phyloP scores from a whole-genome alignment of 139 green algal species.

The Edaphochlamys debaryana region DNA sequence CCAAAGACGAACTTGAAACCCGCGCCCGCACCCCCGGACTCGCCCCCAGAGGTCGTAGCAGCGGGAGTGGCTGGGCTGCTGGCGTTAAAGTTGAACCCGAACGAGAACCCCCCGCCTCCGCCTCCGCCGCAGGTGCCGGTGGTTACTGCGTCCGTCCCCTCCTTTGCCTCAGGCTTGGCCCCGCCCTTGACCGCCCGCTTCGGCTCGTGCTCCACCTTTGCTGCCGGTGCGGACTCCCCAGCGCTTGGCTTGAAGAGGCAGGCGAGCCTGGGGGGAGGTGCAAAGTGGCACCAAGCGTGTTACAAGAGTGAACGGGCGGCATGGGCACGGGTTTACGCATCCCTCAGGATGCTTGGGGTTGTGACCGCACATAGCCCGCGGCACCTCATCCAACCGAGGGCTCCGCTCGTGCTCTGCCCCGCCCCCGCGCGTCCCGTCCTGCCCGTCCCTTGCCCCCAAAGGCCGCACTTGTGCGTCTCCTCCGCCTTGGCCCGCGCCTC shows the following conservation, averaged over 20 bases:
- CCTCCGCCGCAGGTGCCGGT: neutral
- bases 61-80: neutral
- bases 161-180: neutral
- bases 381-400: no score
- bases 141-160: no score
- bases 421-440: no score
- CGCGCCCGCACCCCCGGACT: neutral
- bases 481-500: constrained; percentile 1
- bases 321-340: no score
- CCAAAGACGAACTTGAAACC: constrained; percentile 33
- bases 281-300: no score
- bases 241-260: constrained; percentile 5
- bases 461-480: constrained; percentile 6
- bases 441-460: neutral
- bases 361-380: no score
- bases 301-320: no score
- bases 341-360: no score
- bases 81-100: constrained; percentile 15
- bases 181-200: no score
- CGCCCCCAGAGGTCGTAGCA: neutral
- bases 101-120: constrained; percentile 9
- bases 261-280: constrained; percentile 6
- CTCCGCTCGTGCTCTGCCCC: no score
- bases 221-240: neutral
- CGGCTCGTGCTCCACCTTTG: neutral